Conservation (phyloP, 805 yeast genomes). For the Lachancea sp. region DNA sequence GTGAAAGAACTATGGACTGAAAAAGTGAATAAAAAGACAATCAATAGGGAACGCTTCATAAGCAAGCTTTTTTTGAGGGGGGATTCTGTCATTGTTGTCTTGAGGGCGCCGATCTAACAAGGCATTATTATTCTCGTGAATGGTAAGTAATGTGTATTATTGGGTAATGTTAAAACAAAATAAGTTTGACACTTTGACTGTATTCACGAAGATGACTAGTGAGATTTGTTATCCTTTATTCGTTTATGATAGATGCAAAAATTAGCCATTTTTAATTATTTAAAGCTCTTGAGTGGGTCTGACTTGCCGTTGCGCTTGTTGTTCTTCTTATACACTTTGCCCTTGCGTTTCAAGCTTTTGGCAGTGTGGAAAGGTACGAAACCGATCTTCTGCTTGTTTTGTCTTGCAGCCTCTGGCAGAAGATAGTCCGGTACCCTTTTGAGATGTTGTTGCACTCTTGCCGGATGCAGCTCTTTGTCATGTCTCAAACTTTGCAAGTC, state of each 20-base stretch:
- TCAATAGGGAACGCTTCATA: constrained; percentile 67
- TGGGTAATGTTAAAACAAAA: not conserved
- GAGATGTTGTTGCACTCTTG: constrained; percentile 76
- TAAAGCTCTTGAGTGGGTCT: constrained; percentile 62
- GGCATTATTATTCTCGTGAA: not conserved
- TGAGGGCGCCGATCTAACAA: constrained; percentile 40
- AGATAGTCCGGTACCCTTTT: constrained; percentile 90
- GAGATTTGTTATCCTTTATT: too few species aligned
- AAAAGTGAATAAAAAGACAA: constrained; percentile 56
- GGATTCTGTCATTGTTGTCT: constrained; percentile 83
- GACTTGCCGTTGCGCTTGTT: constrained; percentile 39
- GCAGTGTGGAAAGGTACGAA: constrained; percentile 61
- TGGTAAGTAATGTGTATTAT: not conserved
- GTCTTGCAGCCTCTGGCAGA: constrained; percentile 71
- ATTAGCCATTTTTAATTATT: constrained; percentile 16
- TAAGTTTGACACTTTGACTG: not conserved
- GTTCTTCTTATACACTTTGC: constrained; percentile 39
- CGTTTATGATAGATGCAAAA: constrained; percentile 1
- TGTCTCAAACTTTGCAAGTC: constrained; percentile 85
- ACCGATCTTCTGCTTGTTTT: constrained; percentile 49
- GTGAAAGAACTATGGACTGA: constrained; percentile 81
- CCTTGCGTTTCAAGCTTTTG: constrained; percentile 37
- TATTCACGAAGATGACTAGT: not conserved
- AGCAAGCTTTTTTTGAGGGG: constrained; percentile 91
- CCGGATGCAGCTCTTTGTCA: constrained; percentile 79